phyloP scores from a whole-genome alignment of 2,329 filamentous ascomycete genomes.

The Neofusicoccum kwambonambiense region DNA sequence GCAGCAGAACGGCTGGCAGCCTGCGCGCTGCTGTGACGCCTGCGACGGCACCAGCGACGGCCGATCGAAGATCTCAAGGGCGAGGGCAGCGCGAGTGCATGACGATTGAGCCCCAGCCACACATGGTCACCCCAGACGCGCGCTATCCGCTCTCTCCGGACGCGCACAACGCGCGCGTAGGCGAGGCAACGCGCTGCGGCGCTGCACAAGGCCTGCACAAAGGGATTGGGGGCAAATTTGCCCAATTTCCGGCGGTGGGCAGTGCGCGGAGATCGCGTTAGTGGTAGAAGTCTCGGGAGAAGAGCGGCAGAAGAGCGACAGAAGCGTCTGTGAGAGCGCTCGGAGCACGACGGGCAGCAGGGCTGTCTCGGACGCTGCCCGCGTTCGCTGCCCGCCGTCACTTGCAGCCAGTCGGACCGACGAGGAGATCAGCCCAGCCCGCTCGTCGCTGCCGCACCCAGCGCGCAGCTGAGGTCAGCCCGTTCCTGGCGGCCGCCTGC shows the following conservation, averaged over 20 bases:
- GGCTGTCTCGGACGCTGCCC: conserved; percentile 18
- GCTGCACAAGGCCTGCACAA: conserved; percentile 24
- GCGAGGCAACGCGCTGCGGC: conserved; percentile 18
- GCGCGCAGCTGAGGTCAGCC: conserved; percentile 10
- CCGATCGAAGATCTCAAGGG: conserved; percentile 6
- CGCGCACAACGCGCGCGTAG: neutral
- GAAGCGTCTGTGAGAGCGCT: conserved; percentile 28
- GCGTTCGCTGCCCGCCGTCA: conserved; percentile 9
- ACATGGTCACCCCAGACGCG: conserved; percentile 7
- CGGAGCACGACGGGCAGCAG: conserved; percentile 7
- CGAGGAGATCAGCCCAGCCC: conserved; percentile 9
- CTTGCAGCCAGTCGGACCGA: conserved; percentile 13
- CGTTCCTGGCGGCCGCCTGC: neutral
- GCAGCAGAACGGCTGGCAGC: neutral
- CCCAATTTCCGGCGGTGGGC: conserved; percentile 22
- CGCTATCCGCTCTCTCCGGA: conserved; percentile 2
- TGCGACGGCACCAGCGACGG: neutral
- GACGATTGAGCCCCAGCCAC: conserved; percentile 15
- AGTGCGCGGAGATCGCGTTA: conserved; percentile 25
- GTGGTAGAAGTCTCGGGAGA: conserved; percentile 36
- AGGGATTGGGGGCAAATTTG: conserved; percentile 1
- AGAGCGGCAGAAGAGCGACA: conserved; percentile 42
- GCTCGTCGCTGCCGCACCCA: neutral
- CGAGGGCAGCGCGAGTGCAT: neutral
- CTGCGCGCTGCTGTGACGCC: neutral